A percentile compares a stretch with the other conserved stretches of the same genome.
phyloP scores from a whole-genome alignment of 352 stramenopile genomes.

The Pythium aphanidermatum region DNA sequence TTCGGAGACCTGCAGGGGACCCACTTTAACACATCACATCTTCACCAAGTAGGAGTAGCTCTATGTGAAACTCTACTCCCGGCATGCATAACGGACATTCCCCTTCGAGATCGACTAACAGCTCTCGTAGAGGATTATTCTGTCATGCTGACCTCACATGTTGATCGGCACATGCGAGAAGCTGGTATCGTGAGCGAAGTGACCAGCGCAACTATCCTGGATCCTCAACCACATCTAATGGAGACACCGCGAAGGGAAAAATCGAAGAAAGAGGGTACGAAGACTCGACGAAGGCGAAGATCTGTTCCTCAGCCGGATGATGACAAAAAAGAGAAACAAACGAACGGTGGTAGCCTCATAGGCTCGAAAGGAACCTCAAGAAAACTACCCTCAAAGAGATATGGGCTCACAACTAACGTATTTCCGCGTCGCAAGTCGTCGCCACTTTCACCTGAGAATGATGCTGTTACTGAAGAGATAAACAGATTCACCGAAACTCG shows the following conservation, averaged over 20 bases:
- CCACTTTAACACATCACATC: conserved; percentile 66
- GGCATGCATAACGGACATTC: conserved; percentile 31
- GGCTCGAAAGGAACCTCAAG: not conserved
- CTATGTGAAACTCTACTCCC: conserved; percentile 47
- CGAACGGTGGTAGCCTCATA: not conserved
- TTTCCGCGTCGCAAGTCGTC: too few relatives aligned
- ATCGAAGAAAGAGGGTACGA: not conserved
- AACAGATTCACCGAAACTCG: too few relatives aligned
- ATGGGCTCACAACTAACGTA: too few relatives aligned
- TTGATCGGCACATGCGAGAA: conserved; percentile 38
- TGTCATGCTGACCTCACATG: conserved; percentile 24
- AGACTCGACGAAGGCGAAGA: conserved; percentile 3
- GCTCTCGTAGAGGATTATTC: conserved; percentile 27
- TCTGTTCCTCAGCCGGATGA: not conserved
- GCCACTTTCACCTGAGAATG: too few relatives aligned
- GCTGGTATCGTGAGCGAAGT: conserved; percentile 18
- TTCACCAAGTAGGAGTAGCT: conserved; percentile 36
- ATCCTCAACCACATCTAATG: too few relatives aligned
- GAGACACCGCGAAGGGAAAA: conserved; percentile 25
- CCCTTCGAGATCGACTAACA: conserved; percentile 26
- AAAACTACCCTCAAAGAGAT: too few relatives aligned
- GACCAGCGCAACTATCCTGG: not conserved
- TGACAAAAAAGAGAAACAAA: not conserved
- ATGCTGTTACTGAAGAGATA: too few relatives aligned
- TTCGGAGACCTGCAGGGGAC: conserved; percentile 50